Evolutionary conservation across 768 basidiomycete species (phyloP), one percentile per base, ranked within the genome.

Genomic region (Boletus barrowsii): DNA sequence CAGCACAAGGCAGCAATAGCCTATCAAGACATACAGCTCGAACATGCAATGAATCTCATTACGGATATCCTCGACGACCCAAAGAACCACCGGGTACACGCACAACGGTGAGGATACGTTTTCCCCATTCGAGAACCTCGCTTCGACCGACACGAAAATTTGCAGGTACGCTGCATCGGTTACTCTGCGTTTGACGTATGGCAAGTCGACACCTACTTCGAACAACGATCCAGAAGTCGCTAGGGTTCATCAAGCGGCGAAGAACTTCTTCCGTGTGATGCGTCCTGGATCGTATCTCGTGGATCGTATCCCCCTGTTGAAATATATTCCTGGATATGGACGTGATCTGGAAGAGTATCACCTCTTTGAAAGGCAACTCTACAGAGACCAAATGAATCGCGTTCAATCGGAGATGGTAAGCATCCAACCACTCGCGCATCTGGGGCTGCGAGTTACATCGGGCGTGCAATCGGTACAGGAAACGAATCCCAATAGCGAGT

Each of bases 241-340:
- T 15, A 56, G 57, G 6, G 45, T 64, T 26, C 57, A 52, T 22
- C 55, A 63, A 20, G 52, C 53, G 17, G 42, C 64, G 14, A 46
- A 44, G 3, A 63, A 71, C 35, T 57, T 75, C 3, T 58, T 64
- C 29, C 22, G 32, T 5, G 64, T 59, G 6, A 51, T 74, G 44
- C 62, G 64, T 2, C 72, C 72, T 10, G 74, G 74, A 2, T 63
- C 66, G 0, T 68, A 67, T 47, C 61, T 70, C 22, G 73, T 75
- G 30, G 72, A 76, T 51, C 58, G 58, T 0, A 55, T 70, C 24
- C 73, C 76, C 0, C 52, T 64, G 37, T 59, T 75, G 24, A 63
- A 59, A 36, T 79, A 80, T 59, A 58, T 88, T 20, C 85, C 87
- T 4, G 80, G 82, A 17, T 85, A 84, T 58, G 72, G 82, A 4